phyloP scores from a whole-genome alignment of 257 asterid species.

The Eucommia ulmoides region DNA sequence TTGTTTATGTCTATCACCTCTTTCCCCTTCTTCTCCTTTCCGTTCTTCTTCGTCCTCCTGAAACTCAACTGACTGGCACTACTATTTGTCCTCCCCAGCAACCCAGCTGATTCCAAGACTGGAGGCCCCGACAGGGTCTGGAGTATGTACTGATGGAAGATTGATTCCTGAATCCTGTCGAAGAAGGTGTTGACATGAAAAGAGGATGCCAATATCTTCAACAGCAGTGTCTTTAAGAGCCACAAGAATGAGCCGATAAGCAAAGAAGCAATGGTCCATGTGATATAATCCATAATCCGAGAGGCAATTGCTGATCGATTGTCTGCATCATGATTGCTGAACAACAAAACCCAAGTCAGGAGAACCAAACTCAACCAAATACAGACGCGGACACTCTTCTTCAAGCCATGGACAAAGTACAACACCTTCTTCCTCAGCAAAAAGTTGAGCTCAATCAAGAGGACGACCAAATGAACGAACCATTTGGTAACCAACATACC shows the following conservation, averaged over 20 bases:
- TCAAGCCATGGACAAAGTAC: constrained; percentile 48
- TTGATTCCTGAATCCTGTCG: constrained; percentile 67
- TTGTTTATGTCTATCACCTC: not conserved
- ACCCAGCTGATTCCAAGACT: constrained; percentile 3
- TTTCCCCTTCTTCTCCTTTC: not conserved
- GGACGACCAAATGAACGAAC: constrained; percentile 33
- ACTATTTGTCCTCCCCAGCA: not conserved
- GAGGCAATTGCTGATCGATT: constrained; percentile 18
- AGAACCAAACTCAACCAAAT: constrained; percentile 55
- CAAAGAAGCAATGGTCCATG: constrained; percentile 40
- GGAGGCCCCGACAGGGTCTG: constrained; percentile 46
- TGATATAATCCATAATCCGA: constrained; percentile 29
- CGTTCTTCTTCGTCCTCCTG: not conserved
- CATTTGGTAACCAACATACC: constrained; percentile 60
- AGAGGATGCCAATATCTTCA: constrained; percentile 51
- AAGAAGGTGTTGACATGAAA: constrained; percentile 63
- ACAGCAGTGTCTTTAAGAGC: constrained; percentile 50
- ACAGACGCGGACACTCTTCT: constrained; percentile 41
- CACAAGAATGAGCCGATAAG: constrained; percentile 64
- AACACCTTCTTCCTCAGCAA: constrained; percentile 52
- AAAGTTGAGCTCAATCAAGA: constrained; percentile 47
- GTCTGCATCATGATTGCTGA: constrained; percentile 31
- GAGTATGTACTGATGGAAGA: constrained; percentile 71
- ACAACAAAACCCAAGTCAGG: constrained; percentile 40
- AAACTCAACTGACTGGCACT: constrained; percentile 36